Base-by-base conservation (phyloP, 2,329 filamentous ascomycete species). In the Capronia epimyces region DNA sequence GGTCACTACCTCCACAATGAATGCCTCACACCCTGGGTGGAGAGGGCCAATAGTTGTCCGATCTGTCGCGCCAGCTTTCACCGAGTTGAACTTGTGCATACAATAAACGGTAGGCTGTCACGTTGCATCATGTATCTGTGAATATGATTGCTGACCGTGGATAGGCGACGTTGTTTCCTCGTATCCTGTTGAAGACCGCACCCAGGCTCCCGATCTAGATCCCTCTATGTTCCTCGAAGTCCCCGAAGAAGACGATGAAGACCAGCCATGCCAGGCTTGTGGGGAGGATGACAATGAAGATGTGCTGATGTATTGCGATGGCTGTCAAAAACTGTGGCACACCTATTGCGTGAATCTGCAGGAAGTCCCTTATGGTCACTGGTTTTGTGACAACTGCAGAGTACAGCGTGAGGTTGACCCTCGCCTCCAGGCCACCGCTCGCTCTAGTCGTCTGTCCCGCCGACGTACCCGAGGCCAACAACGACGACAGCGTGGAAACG, bases 1-100 rank as follows among this genome's bases (percentile, higher is more conserved):
- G 87, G 88, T 52, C 94, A 98, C 75, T 80, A 90, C 62, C 77
- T 98, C 62, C 93, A 98, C 72, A 85, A 98, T 72, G 83, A 86
- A 46, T 98, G 93, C 69, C 78, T 98, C 61, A 86, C 86, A 62
- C 88, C 89, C 61, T 98, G 93, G 93, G 89, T 91, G 40, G 88
- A 94, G 71, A 86, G 94, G 68, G 91, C 93, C 58, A 98, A 97
- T 71, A 96, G 90, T 67, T 98, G 93, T 69, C 93, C 93, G 40
- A 95, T 98, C 69, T 98, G 93, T 71, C 87, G 93, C 61, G 86
- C 88, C 63, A 82, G 80, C 57, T 97, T 98, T 74, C 91, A 97
- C 70, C 74, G 85, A 62, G 90, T 98, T 60, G 83, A 93, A 66
- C 83, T 98, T 55, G 86, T 86, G 68, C 82, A 86, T 65, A 81